Evolutionary conservation across 2,329 filamentous ascomycete genomes (phyloP), one percentile per base, ranked within the genome.

Genomic region (Rhinocladiella similis): DNA sequence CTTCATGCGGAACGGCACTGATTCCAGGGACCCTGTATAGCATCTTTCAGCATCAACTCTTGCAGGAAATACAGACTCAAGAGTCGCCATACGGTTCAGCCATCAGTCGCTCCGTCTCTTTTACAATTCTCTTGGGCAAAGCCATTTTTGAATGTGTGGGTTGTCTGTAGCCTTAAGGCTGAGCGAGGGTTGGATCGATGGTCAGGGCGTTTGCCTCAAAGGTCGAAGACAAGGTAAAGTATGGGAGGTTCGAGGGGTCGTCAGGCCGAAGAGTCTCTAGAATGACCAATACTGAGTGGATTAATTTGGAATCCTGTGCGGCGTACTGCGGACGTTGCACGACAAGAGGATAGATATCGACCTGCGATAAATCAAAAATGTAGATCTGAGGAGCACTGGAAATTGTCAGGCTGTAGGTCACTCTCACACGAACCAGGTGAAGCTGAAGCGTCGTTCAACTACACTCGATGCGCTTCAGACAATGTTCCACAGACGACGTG

Each of bases 101-200:
- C 85, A 96, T 92, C 66, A 99, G 83, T 70, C 94, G 87, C 78
- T 99, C 93, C 18, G 94, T 99, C 83, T 99, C 95, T 78, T 99
- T 99, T 70, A 97, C 84, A 70, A 99, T 99, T 71, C 94, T 84
- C 82, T 99, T 99, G 29, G 94, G 93, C 64, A 99, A 81, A 62
- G 91, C 86, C 90, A 66, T 66, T n/a, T 10, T 49, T 45, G 38
- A 43, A 41, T 6, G 41, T 52, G 19, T 27, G 25, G 22, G 7
- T 33, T 25, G 22, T 18, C 27, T 25, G 22, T 5, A 18, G 33
- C 29, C 16, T 22, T 39, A 54, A 50, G 47, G 43, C 48, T 16
- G 47, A 50, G 49, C 36, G 54, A 48, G n/a, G 39, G 53, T 25
- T 25, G 13, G 6, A 20, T 20, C 18, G 22, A 25, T 13, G 36